phyloP scores from a whole-genome alignment of 306 rosid genomes.

The Malus asiatica region DNA sequence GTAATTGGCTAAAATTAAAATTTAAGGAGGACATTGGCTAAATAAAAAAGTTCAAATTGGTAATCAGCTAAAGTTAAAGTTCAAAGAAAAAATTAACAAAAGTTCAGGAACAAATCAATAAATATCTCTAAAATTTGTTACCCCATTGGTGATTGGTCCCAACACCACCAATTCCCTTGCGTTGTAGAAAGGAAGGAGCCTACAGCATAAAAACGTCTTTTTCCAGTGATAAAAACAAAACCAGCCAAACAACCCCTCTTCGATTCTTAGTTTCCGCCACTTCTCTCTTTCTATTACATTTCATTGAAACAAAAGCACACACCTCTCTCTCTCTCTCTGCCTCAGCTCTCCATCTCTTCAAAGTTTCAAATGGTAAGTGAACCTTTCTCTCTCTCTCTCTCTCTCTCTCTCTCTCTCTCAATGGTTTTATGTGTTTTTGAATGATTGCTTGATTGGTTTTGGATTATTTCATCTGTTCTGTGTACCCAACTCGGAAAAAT shows the following conservation, averaged over 20 bases:
- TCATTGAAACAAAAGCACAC: neutral
- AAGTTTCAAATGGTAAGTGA: neutral
- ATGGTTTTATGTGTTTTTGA: neutral
- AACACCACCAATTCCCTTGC: neutral
- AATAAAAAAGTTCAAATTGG: fast-evolving
- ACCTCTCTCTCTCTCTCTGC: neutral
- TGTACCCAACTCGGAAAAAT: neutral
- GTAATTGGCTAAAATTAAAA: no score
- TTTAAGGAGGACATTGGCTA: no score
- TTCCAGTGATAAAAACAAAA: neutral
- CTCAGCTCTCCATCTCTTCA: neutral
- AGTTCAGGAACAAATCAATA: no score
- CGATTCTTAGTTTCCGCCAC: neutral
- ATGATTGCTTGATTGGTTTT: neutral
- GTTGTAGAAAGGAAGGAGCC: neutral
- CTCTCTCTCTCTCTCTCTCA: neutral
- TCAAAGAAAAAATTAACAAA: neutral
- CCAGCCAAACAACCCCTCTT: neutral
- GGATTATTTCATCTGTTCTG: neutral
- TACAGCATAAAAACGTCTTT: neutral
- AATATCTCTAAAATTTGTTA: neutral
- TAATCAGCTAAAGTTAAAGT: no score
- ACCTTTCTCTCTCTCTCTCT: neutral
- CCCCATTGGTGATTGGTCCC: neutral
- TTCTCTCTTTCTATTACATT: neutral